Percentiles rank a stretch among this genome's conserved stretches.
These are phyloP conservation scores for Volutella citrinella DNA, from an alignment of 2,329 filamentous ascomycete genomes.

Conservation along the genomic window DNA sequence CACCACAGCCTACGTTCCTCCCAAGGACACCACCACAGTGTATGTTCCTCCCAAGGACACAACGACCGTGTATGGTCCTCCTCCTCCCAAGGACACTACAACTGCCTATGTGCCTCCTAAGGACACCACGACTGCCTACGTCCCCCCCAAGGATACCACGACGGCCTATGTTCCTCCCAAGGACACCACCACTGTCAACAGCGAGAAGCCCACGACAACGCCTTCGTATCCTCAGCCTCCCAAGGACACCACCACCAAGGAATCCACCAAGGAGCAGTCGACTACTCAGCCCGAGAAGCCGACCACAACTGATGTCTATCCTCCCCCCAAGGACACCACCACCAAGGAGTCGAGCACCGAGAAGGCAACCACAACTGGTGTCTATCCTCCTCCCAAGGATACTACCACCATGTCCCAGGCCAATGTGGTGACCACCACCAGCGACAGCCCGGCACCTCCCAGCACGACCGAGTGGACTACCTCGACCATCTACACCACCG, in stretches of 20 bases:
- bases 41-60: conserved; percentile 2
- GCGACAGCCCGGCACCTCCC: no score
- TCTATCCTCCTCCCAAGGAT: conserved; percentile 4
- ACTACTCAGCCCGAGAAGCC: conserved; percentile 6
- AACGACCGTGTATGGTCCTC: conserved; percentile 1
- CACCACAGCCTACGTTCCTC: background rate
- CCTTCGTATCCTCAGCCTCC: conserved; percentile 7
- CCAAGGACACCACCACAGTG: background rate
- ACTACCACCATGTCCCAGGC: no score
- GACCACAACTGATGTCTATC: no score
- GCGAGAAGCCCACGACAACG: no score
- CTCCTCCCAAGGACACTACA: background rate
- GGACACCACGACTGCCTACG: background rate
- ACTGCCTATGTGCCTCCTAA: no score
- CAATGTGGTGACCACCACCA: no score
- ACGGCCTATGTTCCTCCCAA: no score
- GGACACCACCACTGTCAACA: background rate
- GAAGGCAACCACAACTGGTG: background rate
- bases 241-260: conserved; percentile 1
- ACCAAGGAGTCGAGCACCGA: conserved; percentile 1
- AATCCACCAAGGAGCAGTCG: conserved; percentile 3
- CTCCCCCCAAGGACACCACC: conserved; percentile 2
- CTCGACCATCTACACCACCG: conserved; percentile 5
- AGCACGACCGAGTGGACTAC: conserved; percentile 2
- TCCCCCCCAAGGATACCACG: no score